A percentile compares a stretch with the other conserved stretches of the same genome.
phyloP scores from a whole-genome alignment of 441 rosid species.

The Geranium incanum region DNA sequence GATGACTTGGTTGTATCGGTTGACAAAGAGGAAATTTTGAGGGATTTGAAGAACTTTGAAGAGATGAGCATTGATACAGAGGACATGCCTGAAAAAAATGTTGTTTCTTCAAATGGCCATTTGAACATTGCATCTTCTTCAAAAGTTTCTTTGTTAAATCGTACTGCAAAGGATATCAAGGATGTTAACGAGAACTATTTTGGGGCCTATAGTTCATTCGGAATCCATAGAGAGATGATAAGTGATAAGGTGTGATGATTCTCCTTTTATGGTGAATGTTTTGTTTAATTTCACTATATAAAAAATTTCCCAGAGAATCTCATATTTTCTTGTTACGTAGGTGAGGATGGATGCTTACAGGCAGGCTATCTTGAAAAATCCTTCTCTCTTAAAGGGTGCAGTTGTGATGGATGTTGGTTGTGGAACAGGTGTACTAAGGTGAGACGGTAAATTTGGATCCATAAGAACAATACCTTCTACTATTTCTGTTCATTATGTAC shows the following conservation, averaged over 20 bases:
- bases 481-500: background rate
- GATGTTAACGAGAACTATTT: conserved; percentile 71
- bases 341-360: conserved; percentile 74
- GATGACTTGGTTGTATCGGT: conserved; percentile 34
- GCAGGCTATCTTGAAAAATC: conserved; percentile 73
- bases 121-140: conserved; percentile 22
- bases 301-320: conserved; percentile 12
- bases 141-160: conserved; percentile 28
- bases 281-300: conserved; percentile 8
- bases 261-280: conserved; percentile 4
- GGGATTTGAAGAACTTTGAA: conserved; percentile 42
- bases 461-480: background rate
- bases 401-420: conserved; percentile 96
- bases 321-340: conserved; percentile 31
- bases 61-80: conserved; percentile 33
- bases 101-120: conserved; percentile 31
- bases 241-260: conserved; percentile 59
- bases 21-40: conserved; percentile 42
- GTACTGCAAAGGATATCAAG: conserved; percentile 40
- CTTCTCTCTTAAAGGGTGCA: conserved; percentile 58
- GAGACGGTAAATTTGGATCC: conserved; percentile 10
- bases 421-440: conserved; percentile 94
- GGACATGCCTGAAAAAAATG: conserved; percentile 22
- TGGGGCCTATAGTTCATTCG: conserved; percentile 79
- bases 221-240: conserved; percentile 87